Percentiles rank a stretch among this genome's conserved stretches.
Conservation (phyloP, 495 filamentous ascomycete genomes). For the Cercophora sp. region DNA sequence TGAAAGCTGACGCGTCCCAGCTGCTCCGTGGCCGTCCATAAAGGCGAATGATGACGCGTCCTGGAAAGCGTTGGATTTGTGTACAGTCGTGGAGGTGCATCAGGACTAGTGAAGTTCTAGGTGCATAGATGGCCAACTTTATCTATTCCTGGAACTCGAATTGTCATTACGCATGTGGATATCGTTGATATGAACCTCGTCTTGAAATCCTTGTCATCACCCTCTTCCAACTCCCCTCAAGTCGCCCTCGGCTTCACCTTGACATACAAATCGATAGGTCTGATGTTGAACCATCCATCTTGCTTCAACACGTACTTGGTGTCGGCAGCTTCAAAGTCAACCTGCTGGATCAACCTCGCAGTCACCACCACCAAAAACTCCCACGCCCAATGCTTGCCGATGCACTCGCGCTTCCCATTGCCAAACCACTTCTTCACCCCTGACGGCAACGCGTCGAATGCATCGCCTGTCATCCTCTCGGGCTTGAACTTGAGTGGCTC, state of each 20-base stretch:
- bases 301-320: conserved; percentile 50
- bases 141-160: not conserved
- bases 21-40: no score
- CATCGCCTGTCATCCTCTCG: conserved; percentile 62
- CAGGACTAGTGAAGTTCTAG: no score
- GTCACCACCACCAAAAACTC: conserved; percentile 55
- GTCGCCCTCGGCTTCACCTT: conserved; percentile 35
- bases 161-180: no score
- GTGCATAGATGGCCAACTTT: no score
- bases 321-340: conserved; percentile 58
- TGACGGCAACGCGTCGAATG: conserved; percentile 53
- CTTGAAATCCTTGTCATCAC: no score
- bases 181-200: no score
- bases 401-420: conserved; percentile 64
- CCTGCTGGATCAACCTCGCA: conserved; percentile 56
- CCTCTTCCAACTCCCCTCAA: not conserved
- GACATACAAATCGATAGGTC: conserved; percentile 37
- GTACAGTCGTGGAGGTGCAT: no score
- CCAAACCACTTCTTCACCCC: conserved; percentile 68
- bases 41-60: no score
- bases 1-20: no score
- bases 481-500: conserved; percentile 61
- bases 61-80: no score
- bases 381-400: conserved; percentile 66
- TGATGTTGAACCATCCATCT: conserved; percentile 47